phyloP scores from a whole-genome alignment of 2,329 filamentous ascomycete species.

The Cordyceps sp. region DNA sequence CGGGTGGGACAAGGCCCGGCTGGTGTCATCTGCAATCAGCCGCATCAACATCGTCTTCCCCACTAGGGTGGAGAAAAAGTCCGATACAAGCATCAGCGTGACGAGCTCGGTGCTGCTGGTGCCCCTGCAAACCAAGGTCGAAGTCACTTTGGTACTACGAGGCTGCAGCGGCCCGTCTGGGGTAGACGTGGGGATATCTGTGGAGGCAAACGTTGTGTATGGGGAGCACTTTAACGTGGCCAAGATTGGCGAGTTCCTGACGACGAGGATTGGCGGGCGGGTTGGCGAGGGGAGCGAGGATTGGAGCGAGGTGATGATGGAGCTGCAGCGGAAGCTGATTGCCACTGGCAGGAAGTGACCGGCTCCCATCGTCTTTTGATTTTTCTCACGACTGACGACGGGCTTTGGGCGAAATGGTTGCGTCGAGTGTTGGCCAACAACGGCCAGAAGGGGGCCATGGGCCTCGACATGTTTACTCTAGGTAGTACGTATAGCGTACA shows the following conservation, averaged over 20 bases:
- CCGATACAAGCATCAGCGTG: conserved; percentile 49
- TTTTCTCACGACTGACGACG: too few species aligned
- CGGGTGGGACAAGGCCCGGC: conserved; percentile 49
- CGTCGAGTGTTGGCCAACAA: too few species aligned
- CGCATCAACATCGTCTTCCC: conserved; percentile 47
- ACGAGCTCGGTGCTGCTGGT: conserved; percentile 44
- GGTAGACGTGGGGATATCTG: conserved; percentile 35
- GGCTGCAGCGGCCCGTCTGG: conserved; percentile 27
- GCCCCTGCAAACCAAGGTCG: conserved; percentile 51
- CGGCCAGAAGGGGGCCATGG: too few species aligned
- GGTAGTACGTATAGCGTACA: too few species aligned
- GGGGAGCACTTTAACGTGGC: conserved; percentile 61
- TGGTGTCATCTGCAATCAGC: conserved; percentile 42
- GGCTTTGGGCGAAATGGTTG: background rate
- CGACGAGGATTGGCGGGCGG: conserved; percentile 30
- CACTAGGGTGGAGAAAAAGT: conserved; percentile 44
- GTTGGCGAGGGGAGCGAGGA: conserved; percentile 16
- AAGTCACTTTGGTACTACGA: conserved; percentile 40
- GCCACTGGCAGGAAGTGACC: conserved; percentile 29
- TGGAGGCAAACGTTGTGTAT: conserved; percentile 50
- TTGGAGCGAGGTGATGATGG: conserved; percentile 39
- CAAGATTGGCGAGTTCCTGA: conserved; percentile 59
- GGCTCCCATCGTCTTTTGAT: too few species aligned
- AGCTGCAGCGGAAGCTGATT: conserved; percentile 37
- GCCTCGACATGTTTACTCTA: too few species aligned